Percentiles rank a stretch among this genome's conserved stretches.
Conservation (phyloP, 441 rosid species). For the Aleurites moluccanus region DNA sequence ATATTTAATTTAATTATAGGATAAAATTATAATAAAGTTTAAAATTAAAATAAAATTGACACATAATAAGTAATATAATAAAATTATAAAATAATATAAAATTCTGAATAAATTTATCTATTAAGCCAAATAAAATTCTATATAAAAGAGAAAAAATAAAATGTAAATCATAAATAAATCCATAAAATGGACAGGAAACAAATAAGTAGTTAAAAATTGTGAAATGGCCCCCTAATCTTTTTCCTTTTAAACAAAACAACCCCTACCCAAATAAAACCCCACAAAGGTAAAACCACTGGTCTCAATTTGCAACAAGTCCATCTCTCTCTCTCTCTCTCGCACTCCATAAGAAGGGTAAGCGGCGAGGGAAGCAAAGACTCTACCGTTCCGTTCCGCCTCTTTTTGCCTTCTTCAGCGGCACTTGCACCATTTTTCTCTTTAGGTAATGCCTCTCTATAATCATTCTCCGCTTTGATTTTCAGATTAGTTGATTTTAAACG, state of each 20-base stretch:
- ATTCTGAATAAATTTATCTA: too few relatives aligned
- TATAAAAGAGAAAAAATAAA: too few relatives aligned
- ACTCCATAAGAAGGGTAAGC: conserved; percentile 18
- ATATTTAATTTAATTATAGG: too few relatives aligned
- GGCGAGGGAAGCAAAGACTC: conserved; percentile 26
- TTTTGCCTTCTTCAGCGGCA: neutral
- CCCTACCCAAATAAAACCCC: conserved; percentile 4
- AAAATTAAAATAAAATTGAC: too few relatives aligned
- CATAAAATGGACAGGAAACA: neutral
- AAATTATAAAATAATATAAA: too few relatives aligned
- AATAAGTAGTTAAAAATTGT: neutral
- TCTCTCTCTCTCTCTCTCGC: conserved; percentile 3
- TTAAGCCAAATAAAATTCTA: too few relatives aligned
- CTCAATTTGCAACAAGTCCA: neutral
- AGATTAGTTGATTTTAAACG: neutral
- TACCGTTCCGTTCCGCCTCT: neutral
- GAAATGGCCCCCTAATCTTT: neutral
- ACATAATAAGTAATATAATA: too few relatives aligned
- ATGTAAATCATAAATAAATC: too few relatives aligned
- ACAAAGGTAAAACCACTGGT: neutral
- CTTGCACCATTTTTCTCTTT: neutral
- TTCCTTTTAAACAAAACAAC: neutral
- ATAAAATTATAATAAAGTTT: too few relatives aligned
- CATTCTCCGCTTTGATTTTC: conserved; percentile 15
- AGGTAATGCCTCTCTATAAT: conserved; percentile 6